Evolutionary conservation across 345 rosid species (phyloP).

Genomic region (Acer negundo): DNA sequence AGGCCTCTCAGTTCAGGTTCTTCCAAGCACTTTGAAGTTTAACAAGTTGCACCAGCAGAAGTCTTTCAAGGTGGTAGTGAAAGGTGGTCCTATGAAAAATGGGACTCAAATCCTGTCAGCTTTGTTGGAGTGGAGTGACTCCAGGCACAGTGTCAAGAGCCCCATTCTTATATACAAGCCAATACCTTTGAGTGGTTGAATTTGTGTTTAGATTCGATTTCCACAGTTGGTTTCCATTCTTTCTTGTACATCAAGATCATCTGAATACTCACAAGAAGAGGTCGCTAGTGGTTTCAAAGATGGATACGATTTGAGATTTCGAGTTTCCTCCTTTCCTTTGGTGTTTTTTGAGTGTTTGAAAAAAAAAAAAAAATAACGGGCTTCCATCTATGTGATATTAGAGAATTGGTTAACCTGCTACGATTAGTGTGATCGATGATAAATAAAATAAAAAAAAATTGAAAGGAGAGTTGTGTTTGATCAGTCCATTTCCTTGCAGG

Average conservation of each 20-base stretch:
- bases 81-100: constrained; percentile 37
- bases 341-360: background rate
- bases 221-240: background rate
- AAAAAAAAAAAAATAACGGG: background rate
- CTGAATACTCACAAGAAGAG: background rate
- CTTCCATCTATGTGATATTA: background rate
- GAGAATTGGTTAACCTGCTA: too few species aligned
- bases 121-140: constrained; percentile 62
- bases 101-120: constrained; percentile 44
- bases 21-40: constrained; percentile 52
- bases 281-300: background rate
- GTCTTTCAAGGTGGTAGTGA: constrained; percentile 55
- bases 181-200: background rate
- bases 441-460: too few species aligned
- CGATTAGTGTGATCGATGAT: background rate
- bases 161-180: constrained; percentile 48
- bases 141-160: constrained; percentile 51
- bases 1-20: constrained; percentile 49
- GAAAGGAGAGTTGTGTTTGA: too few species aligned
- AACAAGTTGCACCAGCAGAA: constrained; percentile 26
- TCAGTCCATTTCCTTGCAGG: background rate
- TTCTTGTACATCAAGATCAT: background rate
- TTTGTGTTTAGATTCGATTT: background rate
- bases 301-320: background rate
- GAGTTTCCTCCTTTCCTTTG: background rate